phyloP scores from a whole-genome alignment of 257 asterid genomes.

The Solanum neorickii region DNA sequence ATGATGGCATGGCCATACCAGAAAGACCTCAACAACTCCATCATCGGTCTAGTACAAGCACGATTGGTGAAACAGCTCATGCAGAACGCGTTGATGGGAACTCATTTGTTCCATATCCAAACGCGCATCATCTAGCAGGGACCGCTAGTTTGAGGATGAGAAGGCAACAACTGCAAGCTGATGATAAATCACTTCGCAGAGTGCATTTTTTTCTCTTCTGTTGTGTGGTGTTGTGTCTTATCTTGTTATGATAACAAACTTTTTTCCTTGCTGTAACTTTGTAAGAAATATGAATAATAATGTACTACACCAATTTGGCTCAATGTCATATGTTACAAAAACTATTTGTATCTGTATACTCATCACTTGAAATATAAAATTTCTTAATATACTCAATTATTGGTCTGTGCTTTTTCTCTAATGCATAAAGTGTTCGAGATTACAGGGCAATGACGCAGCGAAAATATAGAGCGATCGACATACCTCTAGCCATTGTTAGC shows the following conservation, averaged over 20 bases:
- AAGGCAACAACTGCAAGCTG: constrained; percentile 33
- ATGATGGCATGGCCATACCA: constrained; percentile 24
- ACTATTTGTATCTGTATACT: background rate
- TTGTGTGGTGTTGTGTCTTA: constrained; percentile 40
- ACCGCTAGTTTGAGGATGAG: constrained; percentile 36
- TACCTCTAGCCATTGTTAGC: too few relatives aligned
- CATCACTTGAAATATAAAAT: background rate
- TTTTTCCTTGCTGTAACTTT: background rate
- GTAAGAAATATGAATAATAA: background rate
- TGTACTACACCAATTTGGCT: background rate
- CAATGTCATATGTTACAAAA: too few relatives aligned
- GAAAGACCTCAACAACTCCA: constrained; percentile 41
- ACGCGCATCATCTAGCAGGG: constrained; percentile 23
- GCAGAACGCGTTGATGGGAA: constrained; percentile 34
- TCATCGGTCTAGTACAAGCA: background rate
- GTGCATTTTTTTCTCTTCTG: constrained; percentile 48
- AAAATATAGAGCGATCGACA: too few relatives aligned
- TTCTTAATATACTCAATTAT: too few relatives aligned
- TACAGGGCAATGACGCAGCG: too few relatives aligned
- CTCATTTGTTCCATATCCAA: constrained; percentile 26
- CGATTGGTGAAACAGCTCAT: constrained; percentile 42
- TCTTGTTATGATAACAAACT: constrained; percentile 25
- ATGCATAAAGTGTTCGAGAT: too few relatives aligned
- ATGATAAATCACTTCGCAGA: constrained; percentile 52
- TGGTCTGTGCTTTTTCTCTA: too few relatives aligned